Evolutionary conservation across 495 filamentous ascomycete genomes (phyloP).

Genomic region (Penicillium verhagenii): DNA sequence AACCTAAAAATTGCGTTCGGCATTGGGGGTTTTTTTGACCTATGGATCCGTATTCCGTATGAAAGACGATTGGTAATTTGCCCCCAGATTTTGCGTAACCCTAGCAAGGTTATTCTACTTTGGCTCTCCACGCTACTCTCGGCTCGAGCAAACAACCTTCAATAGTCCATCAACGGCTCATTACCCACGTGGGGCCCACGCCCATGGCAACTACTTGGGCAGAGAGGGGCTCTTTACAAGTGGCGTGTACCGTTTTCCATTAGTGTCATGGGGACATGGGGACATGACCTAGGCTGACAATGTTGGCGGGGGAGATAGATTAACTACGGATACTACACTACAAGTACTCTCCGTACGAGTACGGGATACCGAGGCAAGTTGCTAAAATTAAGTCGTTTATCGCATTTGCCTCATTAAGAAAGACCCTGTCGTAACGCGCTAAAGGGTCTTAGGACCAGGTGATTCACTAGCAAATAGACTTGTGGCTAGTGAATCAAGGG

Average conservation of each 20-base stretch:
- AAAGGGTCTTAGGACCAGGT: too few species aligned
- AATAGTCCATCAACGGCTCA: conserved; percentile 2
- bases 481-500: too few species aligned
- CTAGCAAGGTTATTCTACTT: background rate
- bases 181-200: conserved; percentile 5
- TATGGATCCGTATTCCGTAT: background rate
- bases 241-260: background rate
- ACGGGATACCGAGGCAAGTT: background rate
- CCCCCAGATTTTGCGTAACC: background rate
- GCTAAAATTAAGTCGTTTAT: background rate
- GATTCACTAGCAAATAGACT: too few species aligned
- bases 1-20: background rate
- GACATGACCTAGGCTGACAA: background rate
- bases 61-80: background rate
- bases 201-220: background rate
- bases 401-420: too few species aligned
- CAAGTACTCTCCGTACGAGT: too few species aligned
- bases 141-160: background rate
- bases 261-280: background rate
- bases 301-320: background rate
- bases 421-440: too few species aligned
- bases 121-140: background rate
- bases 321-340: too few species aligned
- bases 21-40: too few species aligned
- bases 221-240: background rate